These are phyloP conservation scores for Nicotiana rustica DNA, from an alignment of 305 asterid genomes.

Conservation along the genomic window DNA sequence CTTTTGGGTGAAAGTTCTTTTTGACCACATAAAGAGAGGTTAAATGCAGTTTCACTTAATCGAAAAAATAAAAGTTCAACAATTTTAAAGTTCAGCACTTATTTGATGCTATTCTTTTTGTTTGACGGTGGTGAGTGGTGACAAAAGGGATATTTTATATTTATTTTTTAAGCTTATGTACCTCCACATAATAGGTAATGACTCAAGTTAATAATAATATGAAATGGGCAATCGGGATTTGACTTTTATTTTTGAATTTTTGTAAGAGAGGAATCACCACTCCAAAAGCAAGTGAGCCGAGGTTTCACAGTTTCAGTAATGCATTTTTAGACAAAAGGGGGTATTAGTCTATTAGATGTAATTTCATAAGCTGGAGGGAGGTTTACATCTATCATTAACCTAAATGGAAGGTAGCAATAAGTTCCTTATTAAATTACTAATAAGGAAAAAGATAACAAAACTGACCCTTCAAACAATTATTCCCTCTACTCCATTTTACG, in stretches of 20 bases:
- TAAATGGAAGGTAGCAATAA: not conserved
- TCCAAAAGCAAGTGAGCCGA: not conserved
- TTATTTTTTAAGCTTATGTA: not conserved
- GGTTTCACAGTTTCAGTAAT: not conserved
- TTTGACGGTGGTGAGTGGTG: not conserved
- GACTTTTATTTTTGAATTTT: not conserved
- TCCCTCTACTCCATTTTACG: not conserved
- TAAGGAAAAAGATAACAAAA: not conserved
- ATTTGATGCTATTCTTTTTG: not conserved
- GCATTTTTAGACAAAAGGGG: not conserved
- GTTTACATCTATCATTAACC: not conserved
- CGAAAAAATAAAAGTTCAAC: not conserved
- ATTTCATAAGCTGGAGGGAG: not conserved
- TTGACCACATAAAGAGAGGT: slow-evolving; percentile 9
- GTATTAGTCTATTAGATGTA: not conserved
- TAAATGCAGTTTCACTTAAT: not conserved
- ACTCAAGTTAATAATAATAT: not conserved
- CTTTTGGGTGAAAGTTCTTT: not conserved
- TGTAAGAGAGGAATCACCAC: slow-evolving; percentile 5
- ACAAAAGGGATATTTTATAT: not conserved
- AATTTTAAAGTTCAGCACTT: no score
- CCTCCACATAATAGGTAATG: slow-evolving; percentile 5
- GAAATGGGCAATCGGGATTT: not conserved
- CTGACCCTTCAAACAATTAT: not conserved
- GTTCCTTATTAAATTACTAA: not conserved